Percentiles rank a stretch among this genome's conserved stretches.
These are phyloP conservation scores for Scedosporium dehoogii DNA, from an alignment of 2,329 filamentous ascomycete genomes.

Conservation along the genomic window DNA sequence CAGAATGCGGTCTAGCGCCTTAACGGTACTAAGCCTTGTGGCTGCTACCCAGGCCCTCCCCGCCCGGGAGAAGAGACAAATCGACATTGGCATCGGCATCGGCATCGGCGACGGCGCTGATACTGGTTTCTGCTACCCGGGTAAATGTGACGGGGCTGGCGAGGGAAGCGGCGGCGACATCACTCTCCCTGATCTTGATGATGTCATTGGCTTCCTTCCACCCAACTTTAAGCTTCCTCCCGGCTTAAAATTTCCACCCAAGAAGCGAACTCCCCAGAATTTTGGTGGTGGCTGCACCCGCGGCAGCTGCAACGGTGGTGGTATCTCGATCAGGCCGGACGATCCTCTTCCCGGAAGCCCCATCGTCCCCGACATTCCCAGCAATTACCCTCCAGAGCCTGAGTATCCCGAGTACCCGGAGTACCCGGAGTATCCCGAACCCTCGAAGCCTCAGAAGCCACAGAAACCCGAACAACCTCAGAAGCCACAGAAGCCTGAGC, in stretches of 20 bases:
- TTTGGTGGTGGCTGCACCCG: not conserved
- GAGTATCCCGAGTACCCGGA: not conserved
- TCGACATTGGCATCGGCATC: not conserved
- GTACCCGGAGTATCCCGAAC: not conserved
- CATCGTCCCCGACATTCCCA: not conserved
- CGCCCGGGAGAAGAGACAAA: not conserved
- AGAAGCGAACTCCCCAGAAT: slow-evolving; percentile 3
- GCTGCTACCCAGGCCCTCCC: slow-evolving; percentile 6
- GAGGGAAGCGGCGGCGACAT: not conserved
- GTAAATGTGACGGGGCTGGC: not conserved
- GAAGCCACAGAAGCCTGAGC: not conserved
- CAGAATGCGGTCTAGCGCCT: slow-evolving; percentile 4
- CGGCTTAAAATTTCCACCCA: not conserved
- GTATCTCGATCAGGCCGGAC: not conserved
- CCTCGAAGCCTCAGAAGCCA: not conserved
- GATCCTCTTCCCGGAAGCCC: not conserved
- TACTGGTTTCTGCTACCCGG: slow-evolving; percentile 1
- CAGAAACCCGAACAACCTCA: not conserved
- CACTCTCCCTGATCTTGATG: not conserved
- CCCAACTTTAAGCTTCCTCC: not conserved
- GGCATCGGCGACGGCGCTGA: not conserved
- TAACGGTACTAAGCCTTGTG: slow-evolving; percentile 5
- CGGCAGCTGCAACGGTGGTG: not conserved
- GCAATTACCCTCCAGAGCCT: not conserved
- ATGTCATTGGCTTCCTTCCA: not conserved